Evolutionary conservation across 306 rosid genomes (phyloP).

Genomic region (Macrotyloma uniflorum): DNA sequence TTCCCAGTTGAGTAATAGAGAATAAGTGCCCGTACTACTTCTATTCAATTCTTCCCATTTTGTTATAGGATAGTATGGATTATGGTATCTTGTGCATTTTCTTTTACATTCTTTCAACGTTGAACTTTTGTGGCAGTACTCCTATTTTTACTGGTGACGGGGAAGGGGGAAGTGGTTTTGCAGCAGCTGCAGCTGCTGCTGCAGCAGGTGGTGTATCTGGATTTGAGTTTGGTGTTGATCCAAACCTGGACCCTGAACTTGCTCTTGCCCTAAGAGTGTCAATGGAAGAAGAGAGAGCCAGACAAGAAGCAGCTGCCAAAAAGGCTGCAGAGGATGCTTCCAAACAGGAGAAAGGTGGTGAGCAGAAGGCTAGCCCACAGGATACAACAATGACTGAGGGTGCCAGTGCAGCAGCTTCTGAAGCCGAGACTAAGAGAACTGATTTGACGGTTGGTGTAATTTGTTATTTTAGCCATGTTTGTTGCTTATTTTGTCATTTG

Average conservation of each 20-base stretch:
- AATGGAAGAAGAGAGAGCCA: constrained; percentile 99
- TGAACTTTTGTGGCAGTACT: constrained; percentile 58
- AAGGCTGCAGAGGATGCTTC: constrained; percentile 90
- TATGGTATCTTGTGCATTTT: constrained; percentile 14
- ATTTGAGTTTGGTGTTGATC: constrained; percentile 98
- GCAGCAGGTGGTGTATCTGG: constrained; percentile 93
- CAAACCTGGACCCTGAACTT: constrained; percentile 97
- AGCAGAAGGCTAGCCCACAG: constrained; percentile 70
- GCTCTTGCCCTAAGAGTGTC: constrained; percentile 99
- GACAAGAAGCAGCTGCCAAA: constrained; percentile 99
- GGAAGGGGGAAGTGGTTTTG: constrained; percentile 95
- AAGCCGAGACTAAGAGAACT: constrained; percentile 66
- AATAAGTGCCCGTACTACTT: constrained; percentile 3
- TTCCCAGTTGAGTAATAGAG: constrained; percentile 1
- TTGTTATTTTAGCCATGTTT: constrained; percentile 14
- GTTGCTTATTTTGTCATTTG: constrained; percentile 5
- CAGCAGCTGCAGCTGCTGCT: constrained; percentile 91
- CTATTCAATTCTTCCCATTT: constrained; percentile 14
- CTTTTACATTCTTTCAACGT: not conserved
- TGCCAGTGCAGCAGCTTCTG: constrained; percentile 61
- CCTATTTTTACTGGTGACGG: constrained; percentile 99
- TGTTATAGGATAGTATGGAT: constrained; percentile 15
- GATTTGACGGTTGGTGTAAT: constrained; percentile 61
- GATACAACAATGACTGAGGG: constrained; percentile 90
- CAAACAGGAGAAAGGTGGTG: constrained; percentile 79